Evolutionary conservation across 768 basidiomycete species (phyloP), one percentile per base, ranked within the genome.

Genomic region (Pisolithus marmoratus): DNA sequence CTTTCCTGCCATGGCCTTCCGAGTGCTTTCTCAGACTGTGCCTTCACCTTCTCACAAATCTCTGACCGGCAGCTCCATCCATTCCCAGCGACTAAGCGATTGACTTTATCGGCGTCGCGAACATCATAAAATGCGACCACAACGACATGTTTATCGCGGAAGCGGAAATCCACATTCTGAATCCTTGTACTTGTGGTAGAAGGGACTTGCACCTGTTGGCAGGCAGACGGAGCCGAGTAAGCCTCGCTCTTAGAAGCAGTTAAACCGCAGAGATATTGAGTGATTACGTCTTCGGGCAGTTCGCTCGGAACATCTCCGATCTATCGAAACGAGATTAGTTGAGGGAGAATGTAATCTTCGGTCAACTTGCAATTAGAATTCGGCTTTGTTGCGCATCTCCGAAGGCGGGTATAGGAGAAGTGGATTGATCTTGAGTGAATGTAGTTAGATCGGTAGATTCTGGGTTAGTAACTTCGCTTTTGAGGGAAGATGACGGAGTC

Each of bases 71-170:
- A 23, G 44, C 38, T 54, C 7, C 57, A 56, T 34, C 54, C 26
- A 22, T 59, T 59, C 5, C 48, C 37, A 9, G 71, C 70, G 40
- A 82, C 66, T n/a, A 74, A 56, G 11, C 58, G 60, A 46, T 75
- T 73, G 26, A 80, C 79, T 6, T 70, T 72, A 38, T 70, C 70
- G 2, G 83, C 78, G 46, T 82, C 70, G 47, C 83, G 76, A 41
- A 77, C 63, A 56, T 87, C 83, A 64, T 76, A 79, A 56, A 86
- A 85, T 7, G 82, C 77, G 54, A 85, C 71, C 42, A 85, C 68
- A 40, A 79, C 67, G 7, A 83, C 83, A 36, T 78, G 70, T 9
- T 72, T 71, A 46, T 72, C 69, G 47, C 77, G 77, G 54, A 74
- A 75, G 31, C 76, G 75, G 34, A 75, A 73, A 56, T 79, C 79